Evolutionary conservation across 352 stramenopile genomes (phyloP).

Genomic region (Hyaloperonospora arabidopsidis): DNA sequence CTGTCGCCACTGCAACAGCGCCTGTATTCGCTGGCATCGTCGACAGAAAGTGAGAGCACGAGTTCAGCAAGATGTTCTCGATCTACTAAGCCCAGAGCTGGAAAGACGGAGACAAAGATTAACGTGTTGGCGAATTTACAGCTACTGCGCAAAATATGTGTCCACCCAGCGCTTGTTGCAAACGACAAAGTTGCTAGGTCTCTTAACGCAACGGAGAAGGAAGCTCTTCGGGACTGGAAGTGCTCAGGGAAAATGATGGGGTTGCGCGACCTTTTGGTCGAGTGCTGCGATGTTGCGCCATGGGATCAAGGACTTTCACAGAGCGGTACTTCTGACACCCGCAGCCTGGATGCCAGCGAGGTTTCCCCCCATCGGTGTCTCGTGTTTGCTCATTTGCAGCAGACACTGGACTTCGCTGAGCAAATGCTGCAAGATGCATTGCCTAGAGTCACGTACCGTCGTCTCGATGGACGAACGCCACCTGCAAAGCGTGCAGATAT

Average conservation of each 20-base stretch:
- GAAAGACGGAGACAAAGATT: slow-evolving; percentile 11
- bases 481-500: slow-evolving; percentile 59
- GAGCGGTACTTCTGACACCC: neutral
- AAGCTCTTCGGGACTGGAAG: slow-evolving; percentile 41
- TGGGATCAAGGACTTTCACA: slow-evolving; percentile 16
- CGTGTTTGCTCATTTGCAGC: slow-evolving; percentile 92
- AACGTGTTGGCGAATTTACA: slow-evolving; percentile 60
- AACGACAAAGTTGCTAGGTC: slow-evolving; percentile 16
- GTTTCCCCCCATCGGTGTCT: slow-evolving; percentile 86
- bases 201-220: slow-evolving; percentile 28
- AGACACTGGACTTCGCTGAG: slow-evolving; percentile 92
- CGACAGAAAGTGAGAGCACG: slow-evolving; percentile 9
- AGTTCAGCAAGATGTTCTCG: slow-evolving; percentile 5
- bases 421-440: slow-evolving; percentile 73
- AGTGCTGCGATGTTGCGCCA: slow-evolving; percentile 45
- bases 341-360: slow-evolving; percentile 14
- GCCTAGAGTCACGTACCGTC: slow-evolving; percentile 67
- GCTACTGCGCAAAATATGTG: slow-evolving; percentile 89
- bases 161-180: slow-evolving; percentile 88
- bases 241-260: slow-evolving; percentile 88
- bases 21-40: slow-evolving; percentile 66
- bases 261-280: slow-evolving; percentile 67
- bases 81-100: neutral
- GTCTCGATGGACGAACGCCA: slow-evolving; percentile 89
- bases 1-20: slow-evolving; percentile 83